These are phyloP conservation scores for Xylaria polymorpha DNA, from an alignment of 2,329 filamentous ascomycete species.

Conservation along the genomic window DNA sequence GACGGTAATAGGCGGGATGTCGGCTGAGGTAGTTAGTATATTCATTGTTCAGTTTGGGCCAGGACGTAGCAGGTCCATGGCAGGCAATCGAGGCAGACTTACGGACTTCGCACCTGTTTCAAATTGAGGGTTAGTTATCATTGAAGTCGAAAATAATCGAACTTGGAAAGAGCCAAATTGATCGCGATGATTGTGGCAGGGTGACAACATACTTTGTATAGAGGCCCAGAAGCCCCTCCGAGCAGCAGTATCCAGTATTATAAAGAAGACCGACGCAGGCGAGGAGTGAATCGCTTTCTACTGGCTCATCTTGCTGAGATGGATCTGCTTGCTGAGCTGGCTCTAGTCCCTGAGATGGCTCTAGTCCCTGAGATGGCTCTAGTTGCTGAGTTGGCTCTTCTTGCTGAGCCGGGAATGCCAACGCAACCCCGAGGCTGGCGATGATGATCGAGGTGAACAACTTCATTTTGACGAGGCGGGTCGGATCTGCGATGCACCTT, in stretches of 20 bases:
- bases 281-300: not conserved
- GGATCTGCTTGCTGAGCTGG: too few species aligned
- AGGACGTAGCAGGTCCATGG: too few species aligned
- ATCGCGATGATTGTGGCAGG: not conserved
- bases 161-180: not conserved
- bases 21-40: not conserved
- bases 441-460: constrained; percentile 1
- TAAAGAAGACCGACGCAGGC: constrained; percentile 17
- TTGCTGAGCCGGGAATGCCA: constrained; percentile 19
- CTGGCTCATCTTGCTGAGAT: too few species aligned
- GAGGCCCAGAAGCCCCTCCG: not conserved
- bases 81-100: not conserved
- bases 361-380: too few species aligned
- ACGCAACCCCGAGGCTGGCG: constrained; percentile 11
- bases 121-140: not conserved
- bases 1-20: constrained; percentile 1
- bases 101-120: constrained; percentile 13
- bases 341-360: too few species aligned
- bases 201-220: constrained; percentile 15
- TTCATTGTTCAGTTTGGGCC: not conserved
- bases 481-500: not conserved
- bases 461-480: constrained; percentile 14
- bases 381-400: not conserved
- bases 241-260: constrained; percentile 23
- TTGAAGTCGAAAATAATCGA: not conserved